Conservation (phyloP, 176 grass and related monocot genomes). For the Olyra latifolia region DNA sequence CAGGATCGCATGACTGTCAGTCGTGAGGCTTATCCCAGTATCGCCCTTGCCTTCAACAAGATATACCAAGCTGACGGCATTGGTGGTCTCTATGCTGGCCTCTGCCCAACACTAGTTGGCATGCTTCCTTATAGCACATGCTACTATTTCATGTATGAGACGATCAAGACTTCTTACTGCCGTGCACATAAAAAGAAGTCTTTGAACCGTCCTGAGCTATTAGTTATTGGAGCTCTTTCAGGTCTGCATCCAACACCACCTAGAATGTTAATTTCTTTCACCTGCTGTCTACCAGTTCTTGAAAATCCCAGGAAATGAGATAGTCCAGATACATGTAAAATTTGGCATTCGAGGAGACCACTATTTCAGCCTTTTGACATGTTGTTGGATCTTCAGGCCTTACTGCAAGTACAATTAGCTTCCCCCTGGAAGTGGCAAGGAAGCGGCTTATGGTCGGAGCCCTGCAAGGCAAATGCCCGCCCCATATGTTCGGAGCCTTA, state of each 20-base stretch:
- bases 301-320: not conserved
- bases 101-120: conserved; percentile 68
- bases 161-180: conserved; percentile 73
- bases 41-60: conserved; percentile 61
- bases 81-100: conserved; percentile 69
- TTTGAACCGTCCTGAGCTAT: conserved; percentile 63
- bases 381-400: conserved; percentile 50
- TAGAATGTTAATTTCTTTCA: not conserved
- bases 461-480: conserved; percentile 67
- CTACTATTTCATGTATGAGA: conserved; percentile 96
- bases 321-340: not conserved
- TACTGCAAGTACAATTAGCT: conserved; percentile 86
- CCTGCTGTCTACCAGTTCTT: not conserved
- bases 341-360: not conserved
- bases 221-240: conserved; percentile 79
- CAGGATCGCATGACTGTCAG: conserved; percentile 82
- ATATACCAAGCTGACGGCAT: conserved; percentile 60
- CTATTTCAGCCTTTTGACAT: not conserved
- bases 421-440: conserved; percentile 89
- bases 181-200: conserved; percentile 56
- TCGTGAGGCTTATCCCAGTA: conserved; percentile 61
- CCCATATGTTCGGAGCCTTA: conserved; percentile 70
- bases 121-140: conserved; percentile 96
- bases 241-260: conserved; percentile 37
- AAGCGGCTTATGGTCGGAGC: conserved; percentile 85